phyloP scores from a whole-genome alignment of 2,329 filamentous ascomycete genomes.

The Fusarium agapanthi region DNA sequence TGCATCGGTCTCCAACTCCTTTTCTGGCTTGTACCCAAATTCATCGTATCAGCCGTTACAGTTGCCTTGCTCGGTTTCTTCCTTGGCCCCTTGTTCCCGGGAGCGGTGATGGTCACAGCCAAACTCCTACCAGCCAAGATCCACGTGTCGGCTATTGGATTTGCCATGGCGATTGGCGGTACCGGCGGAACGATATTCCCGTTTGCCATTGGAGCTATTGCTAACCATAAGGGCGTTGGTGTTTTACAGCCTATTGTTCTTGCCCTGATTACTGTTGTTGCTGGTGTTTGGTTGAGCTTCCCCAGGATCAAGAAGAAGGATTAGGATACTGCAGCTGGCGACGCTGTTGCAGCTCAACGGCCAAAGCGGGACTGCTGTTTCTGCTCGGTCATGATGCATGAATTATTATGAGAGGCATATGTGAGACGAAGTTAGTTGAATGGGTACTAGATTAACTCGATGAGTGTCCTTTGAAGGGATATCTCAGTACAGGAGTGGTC shows the following conservation, averaged over 20 bases:
- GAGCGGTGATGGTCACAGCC: slow-evolving; percentile 74
- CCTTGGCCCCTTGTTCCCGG: slow-evolving; percentile 77
- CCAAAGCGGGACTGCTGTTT: not conserved
- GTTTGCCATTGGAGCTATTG: slow-evolving; percentile 70
- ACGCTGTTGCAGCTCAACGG: rapidly evolving
- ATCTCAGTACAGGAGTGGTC: not conserved
- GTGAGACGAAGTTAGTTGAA: not conserved
- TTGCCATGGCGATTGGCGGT: slow-evolving; percentile 77
- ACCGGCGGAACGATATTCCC: slow-evolving; percentile 71
- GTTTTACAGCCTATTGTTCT: slow-evolving; percentile 62
- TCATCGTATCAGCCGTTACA: slow-evolving; percentile 65
- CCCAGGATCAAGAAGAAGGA: slow-evolving; percentile 48
- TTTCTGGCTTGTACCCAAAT: slow-evolving; percentile 65
- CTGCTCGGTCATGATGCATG: rapidly evolving
- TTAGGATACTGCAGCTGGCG: not conserved
- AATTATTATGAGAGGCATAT: not conserved
- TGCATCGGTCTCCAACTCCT: slow-evolving; percentile 71
- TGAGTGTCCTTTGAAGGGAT: not conserved
- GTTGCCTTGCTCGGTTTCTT: slow-evolving; percentile 78
- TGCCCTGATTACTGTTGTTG: slow-evolving; percentile 50
- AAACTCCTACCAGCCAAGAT: slow-evolving; percentile 75
- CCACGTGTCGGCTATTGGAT: slow-evolving; percentile 78
- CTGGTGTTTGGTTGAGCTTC: slow-evolving; percentile 49
- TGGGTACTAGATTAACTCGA: rapidly evolving
- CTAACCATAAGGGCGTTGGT: slow-evolving; percentile 57